Base-by-base conservation (phyloP, 2,329 filamentous ascomycete species). In the Talaromyces atroroseus region DNA sequence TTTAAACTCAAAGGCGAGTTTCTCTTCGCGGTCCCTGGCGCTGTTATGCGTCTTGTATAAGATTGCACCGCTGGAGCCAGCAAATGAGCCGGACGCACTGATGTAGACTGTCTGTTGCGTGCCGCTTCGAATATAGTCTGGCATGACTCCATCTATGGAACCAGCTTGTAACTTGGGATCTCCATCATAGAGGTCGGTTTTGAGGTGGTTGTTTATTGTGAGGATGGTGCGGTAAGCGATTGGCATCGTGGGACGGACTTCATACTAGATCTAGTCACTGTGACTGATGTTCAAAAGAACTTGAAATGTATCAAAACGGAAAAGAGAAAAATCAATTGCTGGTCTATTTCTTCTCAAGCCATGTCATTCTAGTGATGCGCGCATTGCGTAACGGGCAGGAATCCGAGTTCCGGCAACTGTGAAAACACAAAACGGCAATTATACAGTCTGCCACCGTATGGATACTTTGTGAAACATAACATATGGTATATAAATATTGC, bases 181-280 rank as follows among this genome's bases (percentile, higher is more conserved):
- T 32, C 47, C 50, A 14, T 58, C 50, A 46, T 58, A 50, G 38
- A 58, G 46, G 40, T 58, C 51, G 23, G 51, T 49, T 26, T 38
- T 45, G 21, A 58, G 51, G 6, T 50, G 50, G 23, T 57, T 54
- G 46, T 58, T 42, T 42, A 58, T 54, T 5, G 56, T 58, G 26
- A 58, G 36, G 45, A 58, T 58, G 26, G 56, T 58, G 24, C 56
- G 50, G 29, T 58, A 58, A 14, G 56, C 49, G 24, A 57, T 14
- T 36, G 51, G 56, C 56, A 58, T 58, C 18, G 29, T 57, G 44
- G n/a, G n/a, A n/a, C 16, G n/a, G 40, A 21, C 34, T 46, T n/a
- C 40, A 21, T 21, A 12, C 10, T 21, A 42, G n/a, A 42, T 10
- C 10, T 42, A 20, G 12, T 20, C 36, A 42, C 38, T 42, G n/a